Evolutionary conservation across 1,139 yeast species (phyloP).

Genomic region (Debaryomyces singareniensis): DNA sequence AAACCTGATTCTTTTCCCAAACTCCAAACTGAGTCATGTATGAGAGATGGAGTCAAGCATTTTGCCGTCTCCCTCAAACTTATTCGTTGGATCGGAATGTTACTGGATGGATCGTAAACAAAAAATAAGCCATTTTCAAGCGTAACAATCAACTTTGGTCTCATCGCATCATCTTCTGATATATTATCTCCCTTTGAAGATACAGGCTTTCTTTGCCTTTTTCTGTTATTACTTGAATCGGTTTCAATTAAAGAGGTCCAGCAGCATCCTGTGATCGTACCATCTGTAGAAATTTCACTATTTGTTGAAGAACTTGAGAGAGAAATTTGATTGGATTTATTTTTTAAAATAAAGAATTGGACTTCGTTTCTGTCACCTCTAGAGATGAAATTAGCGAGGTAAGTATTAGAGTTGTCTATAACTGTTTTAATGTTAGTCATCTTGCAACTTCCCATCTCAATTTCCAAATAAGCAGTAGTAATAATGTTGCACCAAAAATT

Average conservation of each 20-base stretch:
- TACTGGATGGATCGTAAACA: not conserved
- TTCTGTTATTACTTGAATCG: not conserved
- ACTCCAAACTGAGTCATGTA: conserved; percentile 14
- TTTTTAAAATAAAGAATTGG: conserved; percentile 20
- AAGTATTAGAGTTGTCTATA: conserved; percentile 16
- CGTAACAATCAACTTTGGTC: not conserved
- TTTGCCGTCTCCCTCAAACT: not conserved
- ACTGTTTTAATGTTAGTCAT: conserved; percentile 6
- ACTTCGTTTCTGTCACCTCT: conserved; percentile 30
- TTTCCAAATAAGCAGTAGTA: not conserved
- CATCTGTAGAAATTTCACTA: conserved; percentile 13
- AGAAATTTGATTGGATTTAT: conserved; percentile 2
- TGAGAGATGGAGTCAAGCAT: not conserved
- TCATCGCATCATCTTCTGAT: too few relatives aligned
- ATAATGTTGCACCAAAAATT: conserved; percentile 3
- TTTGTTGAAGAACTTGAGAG: conserved; percentile 7
- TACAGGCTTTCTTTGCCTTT: not conserved
- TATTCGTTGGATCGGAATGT: not conserved
- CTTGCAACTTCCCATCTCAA: not conserved
- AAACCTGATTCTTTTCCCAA: conserved; percentile 8
- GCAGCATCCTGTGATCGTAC: conserved; percentile 16
- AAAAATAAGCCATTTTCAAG: not conserved
- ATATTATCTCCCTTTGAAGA: not conserved
- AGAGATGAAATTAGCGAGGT: conserved; percentile 25
- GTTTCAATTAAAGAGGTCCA: conserved; percentile 14